Percentiles rank a stretch among this genome's conserved stretches.
These are phyloP conservation scores for Eimeria maxima DNA, from an alignment of 169 alveolate species.

Conservation along the genomic window DNA sequence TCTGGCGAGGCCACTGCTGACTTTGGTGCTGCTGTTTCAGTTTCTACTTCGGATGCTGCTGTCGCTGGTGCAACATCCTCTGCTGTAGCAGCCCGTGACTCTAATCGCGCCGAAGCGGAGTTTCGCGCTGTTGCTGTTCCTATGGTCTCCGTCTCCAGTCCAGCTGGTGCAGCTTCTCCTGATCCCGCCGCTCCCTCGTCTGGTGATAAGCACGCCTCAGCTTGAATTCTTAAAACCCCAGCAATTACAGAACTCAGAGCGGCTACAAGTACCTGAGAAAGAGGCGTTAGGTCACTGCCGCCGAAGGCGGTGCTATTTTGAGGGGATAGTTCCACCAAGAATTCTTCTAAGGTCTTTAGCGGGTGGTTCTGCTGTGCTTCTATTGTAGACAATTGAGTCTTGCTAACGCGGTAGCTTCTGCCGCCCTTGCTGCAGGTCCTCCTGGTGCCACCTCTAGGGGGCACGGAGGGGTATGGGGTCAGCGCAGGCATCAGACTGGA, in stretches of 20 bases:
- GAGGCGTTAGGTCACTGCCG: not conserved
- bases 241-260: constrained; percentile 47
- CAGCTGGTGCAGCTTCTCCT: not conserved
- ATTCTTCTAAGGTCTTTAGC: constrained; percentile 53
- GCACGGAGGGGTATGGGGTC: not conserved
- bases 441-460: constrained; percentile 18
- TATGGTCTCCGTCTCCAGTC: not conserved
- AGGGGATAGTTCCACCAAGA: constrained; percentile 51
- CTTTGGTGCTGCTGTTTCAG: not conserved
- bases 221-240: not conserved
- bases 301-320: not conserved
- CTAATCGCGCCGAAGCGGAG: not conserved
- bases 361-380: constrained; percentile 12
- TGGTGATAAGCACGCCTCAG: not conserved
- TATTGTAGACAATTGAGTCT: not conserved
- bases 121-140: not conserved
- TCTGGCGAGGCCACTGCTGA: not conserved
- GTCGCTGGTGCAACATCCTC: not conserved
- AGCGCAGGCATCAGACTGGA: constrained; percentile 21
- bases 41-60: not conserved
- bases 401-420: constrained; percentile 28
- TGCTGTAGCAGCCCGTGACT: not conserved
- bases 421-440: constrained; percentile 21
- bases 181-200: not conserved
- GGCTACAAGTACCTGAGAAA: not conserved